Percentiles rank a stretch among this genome's conserved stretches.
Evolutionary conservation across 2,329 filamentous ascomycete species (phyloP).

Genomic region (Mycogone perniciosa): DNA sequence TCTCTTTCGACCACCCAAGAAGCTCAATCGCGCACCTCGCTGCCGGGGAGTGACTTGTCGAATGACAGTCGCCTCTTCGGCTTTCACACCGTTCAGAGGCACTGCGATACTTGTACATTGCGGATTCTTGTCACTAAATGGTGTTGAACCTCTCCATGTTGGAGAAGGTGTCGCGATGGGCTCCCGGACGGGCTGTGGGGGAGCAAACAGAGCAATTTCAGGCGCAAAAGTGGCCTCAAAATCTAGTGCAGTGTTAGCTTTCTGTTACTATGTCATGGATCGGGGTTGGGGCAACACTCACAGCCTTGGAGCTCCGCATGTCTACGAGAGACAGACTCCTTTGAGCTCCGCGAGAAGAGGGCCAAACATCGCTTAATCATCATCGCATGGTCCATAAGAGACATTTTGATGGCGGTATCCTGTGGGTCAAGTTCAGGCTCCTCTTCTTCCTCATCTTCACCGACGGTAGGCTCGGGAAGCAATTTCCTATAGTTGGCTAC

Average conservation of each 20-base stretch:
- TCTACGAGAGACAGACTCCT: conserved; percentile 49
- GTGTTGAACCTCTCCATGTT: conserved; percentile 45
- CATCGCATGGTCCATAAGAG: conserved; percentile 82
- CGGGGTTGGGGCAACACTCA: conserved; percentile 39
- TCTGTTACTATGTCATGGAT: not conserved
- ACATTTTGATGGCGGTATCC: conserved; percentile 75
- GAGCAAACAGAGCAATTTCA: conserved; percentile 58
- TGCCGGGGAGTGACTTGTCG: conserved; percentile 47
- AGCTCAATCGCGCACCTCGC: conserved; percentile 50
- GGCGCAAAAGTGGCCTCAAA: conserved; percentile 58
- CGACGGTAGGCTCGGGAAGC: conserved; percentile 47
- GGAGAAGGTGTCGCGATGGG: conserved; percentile 37
- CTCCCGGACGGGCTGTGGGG: conserved; percentile 38
- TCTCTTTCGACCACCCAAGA: conserved; percentile 49
- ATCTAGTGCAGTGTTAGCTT: conserved; percentile 34
- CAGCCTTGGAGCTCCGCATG: conserved; percentile 57
- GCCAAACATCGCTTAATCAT: conserved; percentile 77
- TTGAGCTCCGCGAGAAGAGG: conserved; percentile 58
- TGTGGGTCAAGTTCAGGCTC: conserved; percentile 49
- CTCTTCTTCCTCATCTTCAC: conserved; percentile 35
- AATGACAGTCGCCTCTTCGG: conserved; percentile 45
- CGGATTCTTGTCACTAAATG: conserved; percentile 33
- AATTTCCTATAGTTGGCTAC: conserved; percentile 72
- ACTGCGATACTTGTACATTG: conserved; percentile 28
- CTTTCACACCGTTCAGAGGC: conserved; percentile 28